Percentiles rank a stretch among this genome's conserved stretches.
Conservation (phyloP, 2,329 filamentous ascomycete genomes). For the Fragosphaeria purpurea region DNA sequence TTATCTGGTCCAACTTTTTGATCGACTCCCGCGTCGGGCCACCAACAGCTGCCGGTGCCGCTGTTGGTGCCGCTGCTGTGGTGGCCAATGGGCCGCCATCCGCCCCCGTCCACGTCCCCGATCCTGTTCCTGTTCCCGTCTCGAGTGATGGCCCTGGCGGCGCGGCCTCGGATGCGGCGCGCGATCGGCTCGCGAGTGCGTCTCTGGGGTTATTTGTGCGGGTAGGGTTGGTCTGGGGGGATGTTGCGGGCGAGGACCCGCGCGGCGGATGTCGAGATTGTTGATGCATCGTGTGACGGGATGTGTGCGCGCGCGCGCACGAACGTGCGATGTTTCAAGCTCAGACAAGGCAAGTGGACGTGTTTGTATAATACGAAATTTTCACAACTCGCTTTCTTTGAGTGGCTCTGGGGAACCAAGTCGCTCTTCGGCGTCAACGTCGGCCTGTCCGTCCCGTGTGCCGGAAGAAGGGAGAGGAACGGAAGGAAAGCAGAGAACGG, state of each 20-base stretch:
- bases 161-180: conserved; percentile 33
- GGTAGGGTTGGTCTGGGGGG: conserved; percentile 60
- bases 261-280: conserved; percentile 67
- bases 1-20: conserved; percentile 83
- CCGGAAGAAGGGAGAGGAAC: not conserved
- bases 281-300: conserved; percentile 64
- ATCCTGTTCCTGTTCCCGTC: not conserved
- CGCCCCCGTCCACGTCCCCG: not conserved
- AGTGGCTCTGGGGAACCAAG: too few relatives aligned
- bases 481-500: not conserved
- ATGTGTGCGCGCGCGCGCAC: not conserved
- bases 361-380: too few relatives aligned
- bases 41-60: conserved; percentile 26
- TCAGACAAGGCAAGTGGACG: too few relatives aligned
- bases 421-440: conserved; percentile 5
- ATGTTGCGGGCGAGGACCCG: conserved; percentile 62
- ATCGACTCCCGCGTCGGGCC: conserved; percentile 55
- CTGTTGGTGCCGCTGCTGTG: conserved; percentile 34
- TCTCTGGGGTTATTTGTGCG: conserved; percentile 70
- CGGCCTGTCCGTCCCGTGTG: conserved; percentile 7
- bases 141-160: conserved; percentile 17
- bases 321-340: too few relatives aligned
- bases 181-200: conserved; percentile 30
- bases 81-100: conserved; percentile 32
- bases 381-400: too few relatives aligned